Conservation (phyloP, 495 filamentous ascomycete species). For the Aspergillus incahuasiensis region DNA sequence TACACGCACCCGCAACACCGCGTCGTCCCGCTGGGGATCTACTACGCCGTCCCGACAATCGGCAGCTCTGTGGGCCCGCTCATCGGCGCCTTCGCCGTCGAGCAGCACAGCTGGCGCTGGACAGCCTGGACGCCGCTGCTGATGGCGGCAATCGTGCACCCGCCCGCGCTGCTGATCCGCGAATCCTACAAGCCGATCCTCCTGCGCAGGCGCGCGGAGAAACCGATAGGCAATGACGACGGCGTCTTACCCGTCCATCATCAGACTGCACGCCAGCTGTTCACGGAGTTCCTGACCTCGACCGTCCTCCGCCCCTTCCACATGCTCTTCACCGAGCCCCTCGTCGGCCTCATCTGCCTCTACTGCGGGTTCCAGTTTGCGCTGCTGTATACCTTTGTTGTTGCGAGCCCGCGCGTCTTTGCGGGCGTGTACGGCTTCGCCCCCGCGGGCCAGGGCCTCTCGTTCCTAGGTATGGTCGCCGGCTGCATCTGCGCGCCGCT, state of each 20-base stretch:
- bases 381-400: slow-evolving; percentile 52
- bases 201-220: slow-evolving; percentile 22
- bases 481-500: slow-evolving; percentile 52
- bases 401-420: slow-evolving; percentile 75
- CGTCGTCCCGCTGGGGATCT: slow-evolving; percentile 14
- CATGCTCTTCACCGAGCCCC: slow-evolving; percentile 61
- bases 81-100: slow-evolving; percentile 57
- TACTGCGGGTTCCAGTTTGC: slow-evolving; percentile 68
- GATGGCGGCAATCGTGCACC: slow-evolving; percentile 17
- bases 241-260: slow-evolving; percentile 52
- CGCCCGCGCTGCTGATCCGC: slow-evolving; percentile 36
- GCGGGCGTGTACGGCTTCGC: slow-evolving; percentile 63
- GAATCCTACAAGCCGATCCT: slow-evolving; percentile 53
- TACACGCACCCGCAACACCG: slow-evolving; percentile 10
- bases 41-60: slow-evolving; percentile 46
- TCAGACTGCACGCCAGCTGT: slow-evolving; percentile 34
- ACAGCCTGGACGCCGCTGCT: slow-evolving; percentile 48
- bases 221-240: slow-evolving; percentile 1
- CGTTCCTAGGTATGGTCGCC: slow-evolving; percentile 68
- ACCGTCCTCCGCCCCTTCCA: slow-evolving; percentile 39
- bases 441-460: slow-evolving; percentile 58
- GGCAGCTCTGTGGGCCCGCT: slow-evolving; percentile 53
- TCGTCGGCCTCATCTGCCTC: slow-evolving; percentile 47
- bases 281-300: slow-evolving; percentile 37
- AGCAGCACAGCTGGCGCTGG: slow-evolving; percentile 49